Conservation (phyloP, 305 asterid species). For the Fraxinus nigra region DNA sequence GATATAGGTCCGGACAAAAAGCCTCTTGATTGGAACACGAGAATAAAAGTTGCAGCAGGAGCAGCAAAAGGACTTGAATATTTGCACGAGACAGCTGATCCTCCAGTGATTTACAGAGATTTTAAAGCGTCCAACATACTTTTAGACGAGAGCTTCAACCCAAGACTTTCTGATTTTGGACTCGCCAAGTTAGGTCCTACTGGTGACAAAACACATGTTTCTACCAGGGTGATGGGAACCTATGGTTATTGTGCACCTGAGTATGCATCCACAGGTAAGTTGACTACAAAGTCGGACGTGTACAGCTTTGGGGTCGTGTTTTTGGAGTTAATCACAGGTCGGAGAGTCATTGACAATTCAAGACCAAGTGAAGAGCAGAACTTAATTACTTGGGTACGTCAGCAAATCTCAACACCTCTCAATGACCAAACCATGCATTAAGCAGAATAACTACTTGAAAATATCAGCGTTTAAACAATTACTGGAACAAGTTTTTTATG, state of each 20-base stretch:
- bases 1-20: constrained; percentile 26
- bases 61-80: constrained; percentile 55
- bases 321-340: constrained; percentile 47
- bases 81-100: constrained; percentile 45
- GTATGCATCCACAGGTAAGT: constrained; percentile 40
- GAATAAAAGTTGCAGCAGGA: constrained; percentile 52
- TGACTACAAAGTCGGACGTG: constrained; percentile 49
- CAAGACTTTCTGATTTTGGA: constrained; percentile 56
- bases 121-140: constrained; percentile 57
- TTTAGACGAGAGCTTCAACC: constrained; percentile 36
- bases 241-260: constrained; percentile 64
- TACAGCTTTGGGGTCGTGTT: constrained; percentile 57
- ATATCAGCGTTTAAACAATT: no score
- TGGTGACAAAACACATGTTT: constrained; percentile 26
- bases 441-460: neutral
- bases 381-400: constrained; percentile 46
- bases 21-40: constrained; percentile 47
- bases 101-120: constrained; percentile 54
- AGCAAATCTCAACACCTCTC: neutral
- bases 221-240: constrained; percentile 59
- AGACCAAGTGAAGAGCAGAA: constrained; percentile 44
- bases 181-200: constrained; percentile 48
- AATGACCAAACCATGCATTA: no score
- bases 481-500: no score
- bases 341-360: constrained; percentile 44